Conservation (phyloP, 2,329 filamentous ascomycete genomes). For the Eutypella sp. region DNA sequence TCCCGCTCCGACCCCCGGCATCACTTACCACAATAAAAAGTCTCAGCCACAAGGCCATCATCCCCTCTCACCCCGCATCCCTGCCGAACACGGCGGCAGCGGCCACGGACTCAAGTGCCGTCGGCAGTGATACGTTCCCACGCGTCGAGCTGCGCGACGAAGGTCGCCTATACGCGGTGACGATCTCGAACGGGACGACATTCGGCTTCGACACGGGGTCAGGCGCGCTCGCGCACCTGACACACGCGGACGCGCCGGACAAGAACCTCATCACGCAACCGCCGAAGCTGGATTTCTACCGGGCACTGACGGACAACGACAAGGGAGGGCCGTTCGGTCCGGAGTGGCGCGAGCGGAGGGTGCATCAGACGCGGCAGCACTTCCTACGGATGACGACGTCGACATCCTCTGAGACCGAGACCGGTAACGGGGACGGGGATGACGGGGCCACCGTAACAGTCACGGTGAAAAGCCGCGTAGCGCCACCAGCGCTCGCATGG, state of each 20-base stretch:
- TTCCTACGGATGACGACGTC: constrained; percentile 27
- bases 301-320: constrained; percentile 64
- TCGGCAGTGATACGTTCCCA: no score
- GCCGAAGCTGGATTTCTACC: constrained; percentile 52
- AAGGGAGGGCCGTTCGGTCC: constrained; percentile 47
- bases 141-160: constrained; percentile 20
- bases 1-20: constrained; percentile 33
- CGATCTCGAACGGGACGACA: constrained; percentile 28
- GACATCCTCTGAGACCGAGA: background rate
- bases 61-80: no score
- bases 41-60: no score
- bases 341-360: constrained; percentile 48
- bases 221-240: constrained; percentile 40
- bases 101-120: no score
- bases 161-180: constrained; percentile 26
- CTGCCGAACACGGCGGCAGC: no score
- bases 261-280: constrained; percentile 40
- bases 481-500: constrained; percentile 62
- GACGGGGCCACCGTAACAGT: background rate
- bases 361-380: constrained; percentile 43
- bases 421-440: background rate
- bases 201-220: constrained; percentile 41
- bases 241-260: constrained; percentile 21
- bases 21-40: constrained; percentile 24
- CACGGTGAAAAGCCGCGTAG: constrained; percentile 46